Evolutionary conservation across 176 grass and related monocot species (phyloP).

Genomic region (Microstegium vimineum): DNA sequence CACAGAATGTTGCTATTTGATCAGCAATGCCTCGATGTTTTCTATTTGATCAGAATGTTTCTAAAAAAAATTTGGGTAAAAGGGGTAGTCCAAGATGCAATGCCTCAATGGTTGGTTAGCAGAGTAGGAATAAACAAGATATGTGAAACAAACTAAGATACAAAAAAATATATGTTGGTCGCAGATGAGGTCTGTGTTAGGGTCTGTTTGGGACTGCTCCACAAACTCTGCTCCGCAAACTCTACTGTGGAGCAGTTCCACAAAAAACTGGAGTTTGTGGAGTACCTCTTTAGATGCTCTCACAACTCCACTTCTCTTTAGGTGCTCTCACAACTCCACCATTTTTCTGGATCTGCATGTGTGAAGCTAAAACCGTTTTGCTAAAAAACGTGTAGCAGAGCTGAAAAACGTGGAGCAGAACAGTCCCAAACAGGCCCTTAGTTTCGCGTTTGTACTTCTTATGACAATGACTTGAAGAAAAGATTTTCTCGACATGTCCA

Average conservation of each 20-base stretch:
- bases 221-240: too few relatives aligned
- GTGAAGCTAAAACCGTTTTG: too few relatives aligned
- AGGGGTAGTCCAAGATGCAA: not conserved
- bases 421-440: too few relatives aligned
- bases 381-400: too few relatives aligned
- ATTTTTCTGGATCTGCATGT: too few relatives aligned
- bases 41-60: conserved; percentile 14
- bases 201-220: too few relatives aligned
- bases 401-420: too few relatives aligned
- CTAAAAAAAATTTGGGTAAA: not conserved
- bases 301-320: too few relatives aligned
- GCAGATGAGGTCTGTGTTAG: not conserved
- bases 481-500: not conserved
- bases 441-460: not conserved
- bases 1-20: conserved; percentile 6
- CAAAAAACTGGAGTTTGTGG: too few relatives aligned
- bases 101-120: not conserved
- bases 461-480: not conserved
- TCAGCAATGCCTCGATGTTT: not conserved
- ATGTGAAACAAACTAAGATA: not conserved
- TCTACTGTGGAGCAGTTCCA: too few relatives aligned
- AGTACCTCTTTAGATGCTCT: too few relatives aligned
- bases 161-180: not conserved
- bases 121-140: not conserved
- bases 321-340: too few relatives aligned